These are phyloP conservation scores for Boletus eberwhitei DNA, from an alignment of 768 basidiomycete species.

Conservation along the genomic window DNA sequence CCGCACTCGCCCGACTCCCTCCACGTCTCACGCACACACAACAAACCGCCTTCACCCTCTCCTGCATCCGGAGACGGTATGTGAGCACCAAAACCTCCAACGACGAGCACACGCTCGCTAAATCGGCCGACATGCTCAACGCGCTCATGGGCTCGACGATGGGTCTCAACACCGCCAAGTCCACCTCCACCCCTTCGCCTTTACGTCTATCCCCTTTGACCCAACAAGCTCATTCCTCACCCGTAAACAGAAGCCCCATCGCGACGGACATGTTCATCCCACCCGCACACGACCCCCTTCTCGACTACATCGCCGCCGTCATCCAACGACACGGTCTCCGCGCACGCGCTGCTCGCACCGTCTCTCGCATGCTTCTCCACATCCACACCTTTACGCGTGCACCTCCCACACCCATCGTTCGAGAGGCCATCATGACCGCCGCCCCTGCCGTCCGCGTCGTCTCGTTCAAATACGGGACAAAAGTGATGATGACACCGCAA, in stretches of 20 bases:
- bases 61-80: slow-evolving; percentile 7
- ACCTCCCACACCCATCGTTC: slow-evolving; percentile 77
- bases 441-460: slow-evolving; percentile 68
- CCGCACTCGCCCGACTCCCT: neutral
- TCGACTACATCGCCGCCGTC: slow-evolving; percentile 60
- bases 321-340: slow-evolving; percentile 66
- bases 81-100: slow-evolving; percentile 16
- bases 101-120: slow-evolving; percentile 22
- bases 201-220: neutral
- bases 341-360: slow-evolving; percentile 52
- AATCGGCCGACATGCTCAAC: slow-evolving; percentile 23
- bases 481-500: slow-evolving; percentile 61
- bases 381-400: slow-evolving; percentile 73
- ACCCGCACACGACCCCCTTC: slow-evolving; percentile 71
- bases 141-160: slow-evolving; percentile 24
- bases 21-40: neutral
- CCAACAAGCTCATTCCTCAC: neutral
- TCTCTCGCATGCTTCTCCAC: slow-evolving; percentile 62
- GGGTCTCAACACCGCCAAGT: slow-evolving; percentile 7
- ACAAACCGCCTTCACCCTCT: neutral
- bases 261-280: slow-evolving; percentile 50
- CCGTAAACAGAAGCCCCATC: neutral
- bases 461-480: slow-evolving; percentile 59
- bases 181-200: neutral
- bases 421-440: slow-evolving; percentile 62